Conservation (phyloP, 805 yeast genomes). For the Candida verbasci region DNA sequence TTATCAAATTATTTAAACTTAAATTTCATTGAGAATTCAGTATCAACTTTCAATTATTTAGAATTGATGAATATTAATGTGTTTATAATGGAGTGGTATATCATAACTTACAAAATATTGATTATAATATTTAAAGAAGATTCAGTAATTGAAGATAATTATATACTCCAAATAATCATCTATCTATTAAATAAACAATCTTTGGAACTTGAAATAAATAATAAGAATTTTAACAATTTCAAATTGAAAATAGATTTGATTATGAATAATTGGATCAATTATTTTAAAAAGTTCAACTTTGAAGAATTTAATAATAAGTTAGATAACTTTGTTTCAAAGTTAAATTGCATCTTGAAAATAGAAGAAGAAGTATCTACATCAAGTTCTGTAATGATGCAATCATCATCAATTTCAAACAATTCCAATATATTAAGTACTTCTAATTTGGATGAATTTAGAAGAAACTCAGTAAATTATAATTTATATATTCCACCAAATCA, state of each 20-base stretch:
- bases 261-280: slow-evolving; percentile 22
- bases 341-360: slow-evolving; percentile 7
- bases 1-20: slow-evolving; percentile 18
- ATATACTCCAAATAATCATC: slow-evolving; percentile 24
- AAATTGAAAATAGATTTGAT: slow-evolving; percentile 19
- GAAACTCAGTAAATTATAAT: too few species aligned
- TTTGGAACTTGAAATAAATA: too few species aligned
- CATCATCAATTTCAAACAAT: too few species aligned
- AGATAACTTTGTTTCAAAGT: not conserved
- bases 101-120: slow-evolving; percentile 41
- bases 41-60: slow-evolving; percentile 22
- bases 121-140: slow-evolving; percentile 17
- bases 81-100: slow-evolving; percentile 42
- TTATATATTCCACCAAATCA: too few species aligned
- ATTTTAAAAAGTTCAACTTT: slow-evolving; percentile 7
- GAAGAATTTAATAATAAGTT: too few species aligned
- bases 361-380: too few species aligned
- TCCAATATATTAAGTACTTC: too few species aligned
- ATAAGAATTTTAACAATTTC: slow-evolving; percentile 2
- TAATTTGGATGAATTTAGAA: too few species aligned
- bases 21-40: slow-evolving; percentile 11
- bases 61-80: slow-evolving; percentile 20
- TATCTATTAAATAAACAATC: slow-evolving; percentile 18
- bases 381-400: too few species aligned
- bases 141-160: slow-evolving; percentile 16